Evolutionary conservation across 2,329 filamentous ascomycete genomes (phyloP).

Genomic region (Colletotrichum musicola): DNA sequence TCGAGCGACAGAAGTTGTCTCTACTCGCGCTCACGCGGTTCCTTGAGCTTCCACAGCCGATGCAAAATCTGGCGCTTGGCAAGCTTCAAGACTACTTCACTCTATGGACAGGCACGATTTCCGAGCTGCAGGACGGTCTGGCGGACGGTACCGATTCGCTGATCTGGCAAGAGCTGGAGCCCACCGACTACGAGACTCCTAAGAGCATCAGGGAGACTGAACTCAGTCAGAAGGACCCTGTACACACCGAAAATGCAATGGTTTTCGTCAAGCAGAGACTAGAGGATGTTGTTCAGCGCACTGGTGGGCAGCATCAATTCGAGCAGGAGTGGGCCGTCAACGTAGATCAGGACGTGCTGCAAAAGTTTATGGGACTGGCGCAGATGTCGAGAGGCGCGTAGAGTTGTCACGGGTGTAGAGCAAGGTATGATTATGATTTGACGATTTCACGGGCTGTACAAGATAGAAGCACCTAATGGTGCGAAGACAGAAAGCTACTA

Average conservation of each 20-base stretch:
- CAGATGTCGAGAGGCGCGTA: slow-evolving; percentile 10
- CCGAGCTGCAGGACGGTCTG: slow-evolving; percentile 73
- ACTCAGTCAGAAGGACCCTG: slow-evolving; percentile 70
- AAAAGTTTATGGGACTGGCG: slow-evolving; percentile 62
- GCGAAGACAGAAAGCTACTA: background rate
- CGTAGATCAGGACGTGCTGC: slow-evolving; percentile 79
- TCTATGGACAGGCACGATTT: slow-evolving; percentile 80
- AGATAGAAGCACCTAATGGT: slow-evolving; percentile 12
- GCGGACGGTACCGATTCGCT: slow-evolving; percentile 65
- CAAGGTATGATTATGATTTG: slow-evolving; percentile 31
- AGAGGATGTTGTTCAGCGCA: slow-evolving; percentile 66
- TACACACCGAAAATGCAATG: slow-evolving; percentile 75
- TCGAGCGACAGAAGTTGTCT: slow-evolving; percentile 77
- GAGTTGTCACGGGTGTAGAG: background rate
- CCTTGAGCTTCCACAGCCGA: slow-evolving; percentile 71
- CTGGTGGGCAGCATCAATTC: slow-evolving; percentile 76
- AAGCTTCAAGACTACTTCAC: slow-evolving; percentile 80
- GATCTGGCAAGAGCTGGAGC: slow-evolving; percentile 58
- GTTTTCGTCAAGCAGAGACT: slow-evolving; percentile 74
- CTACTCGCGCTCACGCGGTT: slow-evolving; percentile 79
- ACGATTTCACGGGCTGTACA: slow-evolving; percentile 14
- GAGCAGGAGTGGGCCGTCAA: slow-evolving; percentile 78
- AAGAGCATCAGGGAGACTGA: slow-evolving; percentile 66
- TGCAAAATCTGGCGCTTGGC: slow-evolving; percentile 69
- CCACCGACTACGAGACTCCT: slow-evolving; percentile 67